Evolutionary conservation across 805 yeast species (phyloP), one percentile per base, ranked within the genome.

Genomic region (Saccharomycopsis babjevae): DNA sequence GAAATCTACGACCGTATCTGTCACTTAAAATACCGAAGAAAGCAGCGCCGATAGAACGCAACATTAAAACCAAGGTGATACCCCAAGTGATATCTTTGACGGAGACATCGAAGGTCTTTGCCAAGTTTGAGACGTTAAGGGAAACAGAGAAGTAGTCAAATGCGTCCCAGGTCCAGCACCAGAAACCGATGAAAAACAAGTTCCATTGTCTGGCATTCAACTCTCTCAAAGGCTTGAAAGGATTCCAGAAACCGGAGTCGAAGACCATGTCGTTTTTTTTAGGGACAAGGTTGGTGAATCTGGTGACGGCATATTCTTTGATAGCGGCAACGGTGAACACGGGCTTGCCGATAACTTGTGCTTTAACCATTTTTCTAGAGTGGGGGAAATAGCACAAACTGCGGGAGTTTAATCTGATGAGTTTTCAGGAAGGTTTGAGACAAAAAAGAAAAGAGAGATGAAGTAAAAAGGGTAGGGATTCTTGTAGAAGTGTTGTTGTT

Each of bases 151-250:
- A 86, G 72, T 83, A 86, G 67, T 86, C 91, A 70, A 86, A 79
- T 2, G 89, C 85, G 67, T 85, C 92, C 79, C 85, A 77, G 2
- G 86, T 77, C 91, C 92, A 86, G 39, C 84, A 87, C 39, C 73
- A 69, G 66, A 83, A 81, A 1, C 88, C 89, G 67, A 83, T 75
- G 28, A 76, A 67, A 67, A 85, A 84, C 62, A 79, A 80, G 62
- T 78, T 76, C 88, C 90, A 85, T 61, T 80, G 76, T 30, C 68
- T 70, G 7, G 68, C 63, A 7, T 71, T 69, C 64, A 79, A 69
- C 57, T 72, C 71, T 15, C 67, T 68, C 34, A 79, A 68, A 0
- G 75, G 76, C 13, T 76, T 75, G 36, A 79, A 67, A 20, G 62
- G 63, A 42, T 58, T 61, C 55, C 54, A 54, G 20, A 61, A 54